Conservation (phyloP, 2,329 filamentous ascomycete genomes). For the Capronia epimyces region DNA sequence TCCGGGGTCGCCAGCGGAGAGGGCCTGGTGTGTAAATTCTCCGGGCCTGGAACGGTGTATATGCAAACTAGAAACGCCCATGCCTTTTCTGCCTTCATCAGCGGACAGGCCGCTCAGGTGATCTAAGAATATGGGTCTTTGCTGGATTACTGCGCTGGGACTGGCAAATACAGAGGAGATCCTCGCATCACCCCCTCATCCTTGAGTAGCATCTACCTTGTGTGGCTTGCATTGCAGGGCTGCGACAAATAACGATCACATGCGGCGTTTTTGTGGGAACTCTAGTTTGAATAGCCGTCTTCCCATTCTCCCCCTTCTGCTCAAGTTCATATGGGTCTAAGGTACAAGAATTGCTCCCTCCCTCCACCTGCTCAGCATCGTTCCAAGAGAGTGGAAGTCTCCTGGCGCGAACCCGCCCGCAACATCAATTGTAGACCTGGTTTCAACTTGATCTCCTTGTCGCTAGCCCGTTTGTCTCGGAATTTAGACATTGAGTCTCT, state of each 20-base stretch:
- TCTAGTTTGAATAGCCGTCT: neutral
- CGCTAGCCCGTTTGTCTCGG: neutral
- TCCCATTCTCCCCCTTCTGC: neutral
- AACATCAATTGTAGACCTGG: neutral
- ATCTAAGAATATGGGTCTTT: conserved; percentile 3
- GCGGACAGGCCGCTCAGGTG: conserved; percentile 10
- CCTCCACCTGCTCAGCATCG: neutral
- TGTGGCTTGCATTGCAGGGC: neutral
- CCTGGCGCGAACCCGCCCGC: neutral
- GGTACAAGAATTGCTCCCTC: neutral
- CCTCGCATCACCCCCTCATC: neutral
- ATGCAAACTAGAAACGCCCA: conserved; percentile 85
- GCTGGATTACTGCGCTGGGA: neutral
- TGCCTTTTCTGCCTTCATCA: conserved; percentile 48
- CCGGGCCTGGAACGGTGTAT: conserved; percentile 81
- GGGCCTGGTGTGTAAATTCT: conserved; percentile 91
- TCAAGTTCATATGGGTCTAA: neutral
- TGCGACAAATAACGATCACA: no score
- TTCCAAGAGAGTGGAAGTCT: neutral
- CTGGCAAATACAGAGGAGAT: no score
- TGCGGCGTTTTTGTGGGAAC: no score
- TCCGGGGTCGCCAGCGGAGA: conserved; percentile 76
- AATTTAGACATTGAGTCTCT: conserved; percentile 75
- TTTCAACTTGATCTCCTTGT: neutral
- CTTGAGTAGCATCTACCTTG: no score